phyloP scores from a whole-genome alignment of 1,284 basidiomycete species.

The Rhodotorula sp. region DNA sequence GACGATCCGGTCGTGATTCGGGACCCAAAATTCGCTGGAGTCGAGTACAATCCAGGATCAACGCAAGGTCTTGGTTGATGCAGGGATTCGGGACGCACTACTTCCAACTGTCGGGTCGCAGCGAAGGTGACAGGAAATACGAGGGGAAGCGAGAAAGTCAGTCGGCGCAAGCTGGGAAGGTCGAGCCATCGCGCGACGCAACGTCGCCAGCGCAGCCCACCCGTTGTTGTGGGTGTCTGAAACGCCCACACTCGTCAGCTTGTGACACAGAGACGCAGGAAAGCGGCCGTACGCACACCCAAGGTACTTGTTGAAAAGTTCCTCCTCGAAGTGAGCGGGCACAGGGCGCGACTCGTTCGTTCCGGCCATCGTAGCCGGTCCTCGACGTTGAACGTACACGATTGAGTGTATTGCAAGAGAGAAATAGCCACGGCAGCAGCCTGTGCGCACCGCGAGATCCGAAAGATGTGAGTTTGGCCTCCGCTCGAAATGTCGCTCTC shows the following conservation, averaged over 20 bases:
- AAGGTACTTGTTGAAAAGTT: slow-evolving; percentile 28
- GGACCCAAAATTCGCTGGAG: slow-evolving; percentile 48
- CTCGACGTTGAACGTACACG: neutral
- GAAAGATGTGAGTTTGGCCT: too few relatives aligned
- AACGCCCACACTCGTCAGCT: neutral
- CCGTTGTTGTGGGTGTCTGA: slow-evolving; percentile 36
- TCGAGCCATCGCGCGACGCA: neutral
- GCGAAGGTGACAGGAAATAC: neutral
- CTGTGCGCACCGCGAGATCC: too few relatives aligned
- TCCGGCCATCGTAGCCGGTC: neutral
- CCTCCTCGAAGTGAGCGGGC: slow-evolving; percentile 30
- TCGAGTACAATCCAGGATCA: too few relatives aligned
- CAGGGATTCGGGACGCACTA: too few relatives aligned
- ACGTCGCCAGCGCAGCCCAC: neutral
- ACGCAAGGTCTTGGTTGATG: too few relatives aligned
- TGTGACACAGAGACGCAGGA: neutral
- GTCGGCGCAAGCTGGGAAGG: neutral
- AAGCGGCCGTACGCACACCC: slow-evolving; percentile 13
- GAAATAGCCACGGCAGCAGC: neutral
- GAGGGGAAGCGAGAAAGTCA: neutral
- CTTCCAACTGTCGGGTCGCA: neutral
- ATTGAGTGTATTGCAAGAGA: neutral
- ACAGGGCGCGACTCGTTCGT: neutral
- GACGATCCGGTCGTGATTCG: slow-evolving; percentile 46
- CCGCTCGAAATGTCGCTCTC: too few relatives aligned